A percentile compares a stretch with the other conserved stretches of the same genome.
Conservation (phyloP, 202 grass and related monocot species). For the Hordeum pubiflorum region DNA sequence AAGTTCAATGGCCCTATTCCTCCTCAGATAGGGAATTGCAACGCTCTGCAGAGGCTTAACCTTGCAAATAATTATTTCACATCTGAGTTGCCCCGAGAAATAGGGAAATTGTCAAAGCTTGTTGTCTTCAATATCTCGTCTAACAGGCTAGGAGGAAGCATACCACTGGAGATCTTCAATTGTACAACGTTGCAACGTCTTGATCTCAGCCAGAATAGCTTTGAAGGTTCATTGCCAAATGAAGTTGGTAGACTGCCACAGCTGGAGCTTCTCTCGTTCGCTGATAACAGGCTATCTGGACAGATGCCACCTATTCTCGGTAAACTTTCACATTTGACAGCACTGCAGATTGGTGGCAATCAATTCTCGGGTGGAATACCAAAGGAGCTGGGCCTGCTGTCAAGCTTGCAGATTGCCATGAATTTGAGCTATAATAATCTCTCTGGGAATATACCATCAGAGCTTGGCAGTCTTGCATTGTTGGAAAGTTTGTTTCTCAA, state of each 20-base stretch:
- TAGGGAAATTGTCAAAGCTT: slow-evolving; percentile 64
- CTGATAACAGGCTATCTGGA: slow-evolving; percentile 76
- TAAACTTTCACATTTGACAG: slow-evolving; percentile 79
- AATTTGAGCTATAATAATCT: slow-evolving; percentile 92
- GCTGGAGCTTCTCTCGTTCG: slow-evolving; percentile 76
- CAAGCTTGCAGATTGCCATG: slow-evolving; percentile 91
- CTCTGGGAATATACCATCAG: slow-evolving; percentile 68
- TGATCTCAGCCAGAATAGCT: slow-evolving; percentile 86
- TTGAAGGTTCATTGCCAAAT: slow-evolving; percentile 62
- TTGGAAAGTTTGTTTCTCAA: slow-evolving; percentile 78
- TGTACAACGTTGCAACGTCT: slow-evolving; percentile 84
- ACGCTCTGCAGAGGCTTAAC: slow-evolving; percentile 64
- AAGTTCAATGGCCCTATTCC: slow-evolving; percentile 88
- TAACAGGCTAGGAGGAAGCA: slow-evolving; percentile 69
- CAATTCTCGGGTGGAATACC: slow-evolving; percentile 75
- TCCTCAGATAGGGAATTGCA: slow-evolving; percentile 73
- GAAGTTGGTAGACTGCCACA: slow-evolving; percentile 79
- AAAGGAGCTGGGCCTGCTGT: slow-evolving; percentile 72
- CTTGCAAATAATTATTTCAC: slow-evolving; percentile 90
- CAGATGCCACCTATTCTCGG: slow-evolving; percentile 67
- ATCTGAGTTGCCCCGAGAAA: slow-evolving; percentile 74
- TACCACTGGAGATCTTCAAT: slow-evolving; percentile 80
- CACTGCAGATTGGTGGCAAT: slow-evolving; percentile 89
- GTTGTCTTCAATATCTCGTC: slow-evolving; percentile 97
- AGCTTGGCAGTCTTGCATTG: slow-evolving; percentile 86